Conservation (phyloP, 2,329 filamentous ascomycete genomes). For the Metarhizium rileyi region DNA sequence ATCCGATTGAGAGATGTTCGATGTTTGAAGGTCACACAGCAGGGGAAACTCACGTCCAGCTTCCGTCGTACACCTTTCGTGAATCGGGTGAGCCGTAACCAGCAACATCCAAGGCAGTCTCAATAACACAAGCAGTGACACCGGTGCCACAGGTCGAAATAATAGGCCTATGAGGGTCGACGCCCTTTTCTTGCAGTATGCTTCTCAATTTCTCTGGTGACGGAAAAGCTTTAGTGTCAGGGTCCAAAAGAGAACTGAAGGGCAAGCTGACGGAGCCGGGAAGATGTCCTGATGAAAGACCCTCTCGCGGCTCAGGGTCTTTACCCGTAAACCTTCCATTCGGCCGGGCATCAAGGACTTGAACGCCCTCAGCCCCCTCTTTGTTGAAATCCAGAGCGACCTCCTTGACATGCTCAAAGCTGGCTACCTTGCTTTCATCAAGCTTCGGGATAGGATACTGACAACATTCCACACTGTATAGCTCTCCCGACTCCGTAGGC, state of each 20-base stretch:
- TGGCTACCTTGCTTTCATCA: slow-evolving; percentile 56
- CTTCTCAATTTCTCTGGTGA: slow-evolving; percentile 61
- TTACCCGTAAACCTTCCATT: slow-evolving; percentile 70
- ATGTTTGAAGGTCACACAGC: background rate
- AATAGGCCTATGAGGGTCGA: slow-evolving; percentile 72
- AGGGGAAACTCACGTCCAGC: slow-evolving; percentile 76
- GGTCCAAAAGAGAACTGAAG: slow-evolving; percentile 70
- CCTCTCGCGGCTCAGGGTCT: slow-evolving; percentile 77
- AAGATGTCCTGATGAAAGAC: slow-evolving; percentile 83
- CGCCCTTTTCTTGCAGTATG: slow-evolving; percentile 68
- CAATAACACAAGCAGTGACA: slow-evolving; percentile 84
- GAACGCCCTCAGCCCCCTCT: slow-evolving; percentile 72
- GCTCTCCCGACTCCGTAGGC: slow-evolving; percentile 70
- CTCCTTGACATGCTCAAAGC: slow-evolving; percentile 74
- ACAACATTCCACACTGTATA: slow-evolving; percentile 57
- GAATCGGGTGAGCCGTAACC: slow-evolving; percentile 58
- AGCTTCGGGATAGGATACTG: slow-evolving; percentile 55
- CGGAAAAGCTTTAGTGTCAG: slow-evolving; percentile 70
- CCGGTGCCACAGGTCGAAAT: slow-evolving; percentile 88
- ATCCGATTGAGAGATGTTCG: background rate
- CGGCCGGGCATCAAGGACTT: slow-evolving; percentile 82
- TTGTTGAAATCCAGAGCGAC: slow-evolving; percentile 69
- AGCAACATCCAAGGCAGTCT: slow-evolving; percentile 74
- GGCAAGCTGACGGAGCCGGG: slow-evolving; percentile 80
- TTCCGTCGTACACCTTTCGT: slow-evolving; percentile 83